Evolutionary conservation across 371 early-diverging fungal genomes (phyloP).

Genomic region (Encephalitozoon romaleae): DNA sequence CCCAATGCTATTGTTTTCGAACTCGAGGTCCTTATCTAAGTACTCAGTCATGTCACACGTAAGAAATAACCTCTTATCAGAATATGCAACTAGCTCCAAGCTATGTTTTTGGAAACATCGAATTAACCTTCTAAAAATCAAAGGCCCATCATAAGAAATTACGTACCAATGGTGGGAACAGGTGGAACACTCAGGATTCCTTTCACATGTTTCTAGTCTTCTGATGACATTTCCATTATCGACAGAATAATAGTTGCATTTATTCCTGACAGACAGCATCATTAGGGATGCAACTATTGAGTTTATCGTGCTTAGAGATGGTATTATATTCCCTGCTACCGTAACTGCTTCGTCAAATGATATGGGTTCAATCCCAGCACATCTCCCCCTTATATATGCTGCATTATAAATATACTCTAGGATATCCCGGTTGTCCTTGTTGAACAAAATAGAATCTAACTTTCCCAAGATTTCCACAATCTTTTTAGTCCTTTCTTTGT

Average conservation of each 20-base stretch:
- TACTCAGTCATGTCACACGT: not conserved
- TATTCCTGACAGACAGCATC: slow-evolving; percentile 63
- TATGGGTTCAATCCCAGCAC: slow-evolving; percentile 33
- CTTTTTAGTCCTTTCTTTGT: not conserved
- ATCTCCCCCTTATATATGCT: slow-evolving; percentile 35
- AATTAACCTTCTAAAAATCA: not conserved
- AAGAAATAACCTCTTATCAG: not conserved
- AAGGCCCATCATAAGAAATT: not conserved
- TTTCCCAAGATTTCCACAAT: not conserved
- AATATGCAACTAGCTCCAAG: not conserved
- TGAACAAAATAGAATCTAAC: not conserved
- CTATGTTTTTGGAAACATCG: not conserved
- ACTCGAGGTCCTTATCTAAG: not conserved
- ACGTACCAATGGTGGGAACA: slow-evolving; percentile 18
- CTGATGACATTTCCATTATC: not conserved
- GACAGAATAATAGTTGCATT: slow-evolving; percentile 38
- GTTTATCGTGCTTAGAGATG: slow-evolving; percentile 58
- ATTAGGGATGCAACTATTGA: slow-evolving; percentile 55
- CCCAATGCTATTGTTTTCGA: not conserved
- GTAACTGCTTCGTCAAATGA: slow-evolving; percentile 28
- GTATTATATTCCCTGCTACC: slow-evolving; percentile 54
- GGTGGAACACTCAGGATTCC: slow-evolving; percentile 23
- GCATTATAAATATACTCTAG: slow-evolving; percentile 41
- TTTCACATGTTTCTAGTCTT: slow-evolving; percentile 8
- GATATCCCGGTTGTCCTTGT: slow-evolving; percentile 12